Evolutionary conservation across 2,329 filamentous ascomycete species (phyloP).

Genomic region (Ophiostoma australiae): DNA sequence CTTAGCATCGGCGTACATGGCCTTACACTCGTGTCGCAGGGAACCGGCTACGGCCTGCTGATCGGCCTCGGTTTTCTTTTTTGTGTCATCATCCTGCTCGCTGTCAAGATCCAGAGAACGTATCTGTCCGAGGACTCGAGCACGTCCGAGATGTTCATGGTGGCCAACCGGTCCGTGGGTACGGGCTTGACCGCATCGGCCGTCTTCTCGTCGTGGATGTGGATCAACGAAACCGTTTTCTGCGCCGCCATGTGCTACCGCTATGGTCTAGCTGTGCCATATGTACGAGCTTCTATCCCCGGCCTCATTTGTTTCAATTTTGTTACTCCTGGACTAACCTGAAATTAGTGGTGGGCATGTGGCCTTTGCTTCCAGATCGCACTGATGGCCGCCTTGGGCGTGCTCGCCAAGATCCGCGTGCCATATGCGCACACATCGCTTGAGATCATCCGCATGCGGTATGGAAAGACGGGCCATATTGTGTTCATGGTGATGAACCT

Average conservation of each 20-base stretch:
- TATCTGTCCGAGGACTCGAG: conserved; percentile 41
- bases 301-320: conserved; percentile 23
- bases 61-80: conserved; percentile 46
- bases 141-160: conserved; percentile 44
- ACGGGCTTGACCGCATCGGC: conserved; percentile 33
- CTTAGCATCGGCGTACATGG: conserved; percentile 17
- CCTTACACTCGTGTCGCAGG: conserved; percentile 22
- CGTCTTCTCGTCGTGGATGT: conserved; percentile 38
- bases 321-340: conserved; percentile 24
- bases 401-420: conserved; percentile 41
- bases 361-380: conserved; percentile 25
- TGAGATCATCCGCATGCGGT: conserved; percentile 39
- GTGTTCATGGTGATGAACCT: conserved; percentile 39
- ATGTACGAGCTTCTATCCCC: conserved; percentile 32
- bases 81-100: conserved; percentile 34
- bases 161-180: conserved; percentile 34
- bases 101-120: conserved; percentile 42
- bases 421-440: conserved; percentile 41
- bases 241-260: conserved; percentile 35
- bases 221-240: conserved; percentile 42
- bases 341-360: conserved; percentile 18
- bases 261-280: conserved; percentile 30
- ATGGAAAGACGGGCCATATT: conserved; percentile 38
- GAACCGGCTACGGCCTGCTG: conserved; percentile 30
- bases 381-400: conserved; percentile 35